Base-by-base conservation (phyloP, 2,329 filamentous ascomycete genomes). In the Phialemonium atrogriseum region DNA sequence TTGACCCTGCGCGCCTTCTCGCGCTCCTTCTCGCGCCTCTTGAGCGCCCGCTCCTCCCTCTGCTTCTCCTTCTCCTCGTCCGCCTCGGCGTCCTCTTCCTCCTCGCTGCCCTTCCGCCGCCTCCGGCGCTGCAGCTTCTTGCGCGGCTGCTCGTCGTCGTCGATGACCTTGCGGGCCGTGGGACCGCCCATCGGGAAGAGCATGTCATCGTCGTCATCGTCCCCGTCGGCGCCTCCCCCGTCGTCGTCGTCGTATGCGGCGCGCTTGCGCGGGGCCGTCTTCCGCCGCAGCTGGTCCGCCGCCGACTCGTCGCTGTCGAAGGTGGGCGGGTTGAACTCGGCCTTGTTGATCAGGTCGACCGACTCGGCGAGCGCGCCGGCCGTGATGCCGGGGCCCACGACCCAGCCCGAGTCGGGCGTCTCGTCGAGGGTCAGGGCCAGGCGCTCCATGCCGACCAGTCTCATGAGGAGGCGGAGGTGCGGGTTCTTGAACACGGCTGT, bases 401-500 rank as follows among this genome's bases (percentile, higher is more conserved):
- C 61, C 91, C 91, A 96, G 1, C 68, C 64, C 2, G 83, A 80
- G 36, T 89, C 82, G 1, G 73, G 68, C 4, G 84, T 79, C 48
- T 94, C 84, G 24, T 86, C 79, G 4, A 66, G 47, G 1, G 55
- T 55, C 1, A 66, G 62, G 0, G 59, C 56, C 7, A 70, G 55
- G 4, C 79, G 69, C 46, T 81, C 68, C 39, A 93, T 73, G 1
- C 83, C 84, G 12, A 81, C 66, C 0, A 91, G 67, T 2, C 68
- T 80, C 72, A 96, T 81, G 4, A 98, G 70, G 2, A 96, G 75
- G 20, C 88, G 81, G 3, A 96, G 69, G 47, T 89, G 80, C 8
- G 84, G 79, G 55, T 96, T 93, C 51, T 86, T 93, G 64, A 93
- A 93, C 58, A 94, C 78, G 16, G 85, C 81, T 14, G 69, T 70